These are phyloP conservation scores for Salix dunnii DNA, from an alignment of 345 rosid species.

Conservation along the genomic window DNA sequence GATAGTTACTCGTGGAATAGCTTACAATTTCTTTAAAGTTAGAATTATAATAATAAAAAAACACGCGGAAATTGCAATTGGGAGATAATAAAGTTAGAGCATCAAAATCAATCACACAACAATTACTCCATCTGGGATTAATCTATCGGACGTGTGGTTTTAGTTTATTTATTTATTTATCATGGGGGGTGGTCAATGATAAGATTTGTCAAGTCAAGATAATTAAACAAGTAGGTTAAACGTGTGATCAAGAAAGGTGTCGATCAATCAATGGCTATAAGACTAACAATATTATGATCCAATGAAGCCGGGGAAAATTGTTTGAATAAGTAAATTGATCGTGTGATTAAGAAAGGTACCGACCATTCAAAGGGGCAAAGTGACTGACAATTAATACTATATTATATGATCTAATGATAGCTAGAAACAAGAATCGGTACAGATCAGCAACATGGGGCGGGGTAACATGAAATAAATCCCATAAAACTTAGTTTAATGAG, in stretches of 20 bases:
- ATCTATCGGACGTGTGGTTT: not conserved
- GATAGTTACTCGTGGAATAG: too few relatives aligned
- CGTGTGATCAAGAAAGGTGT: not conserved
- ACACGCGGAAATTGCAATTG: too few relatives aligned
- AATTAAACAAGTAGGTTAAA: not conserved
- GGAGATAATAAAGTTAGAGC: too few relatives aligned
- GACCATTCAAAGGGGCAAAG: too few relatives aligned
- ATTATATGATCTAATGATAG: not conserved
- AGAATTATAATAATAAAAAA: too few relatives aligned
- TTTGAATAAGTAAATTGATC: too few relatives aligned
- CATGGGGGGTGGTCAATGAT: not conserved
- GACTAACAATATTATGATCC: not conserved
- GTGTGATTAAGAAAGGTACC: too few relatives aligned
- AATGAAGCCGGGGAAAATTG: too few relatives aligned
- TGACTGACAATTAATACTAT: too few relatives aligned
- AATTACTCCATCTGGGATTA: too few relatives aligned
- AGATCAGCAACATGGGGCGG: not conserved
- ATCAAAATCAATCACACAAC: too few relatives aligned
- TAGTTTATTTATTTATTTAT: not conserved
- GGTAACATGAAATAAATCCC: conserved; percentile 23
- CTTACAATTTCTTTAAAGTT: too few relatives aligned
- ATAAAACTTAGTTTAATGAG: conserved; percentile 12
- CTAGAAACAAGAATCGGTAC: not conserved
- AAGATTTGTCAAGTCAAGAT: not conserved
- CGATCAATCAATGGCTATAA: not conserved